Percentiles rank a stretch among this genome's conserved stretches.
Conservation (phyloP, 192 early-diverging fungal genomes). For the Dissophora globulifera region DNA sequence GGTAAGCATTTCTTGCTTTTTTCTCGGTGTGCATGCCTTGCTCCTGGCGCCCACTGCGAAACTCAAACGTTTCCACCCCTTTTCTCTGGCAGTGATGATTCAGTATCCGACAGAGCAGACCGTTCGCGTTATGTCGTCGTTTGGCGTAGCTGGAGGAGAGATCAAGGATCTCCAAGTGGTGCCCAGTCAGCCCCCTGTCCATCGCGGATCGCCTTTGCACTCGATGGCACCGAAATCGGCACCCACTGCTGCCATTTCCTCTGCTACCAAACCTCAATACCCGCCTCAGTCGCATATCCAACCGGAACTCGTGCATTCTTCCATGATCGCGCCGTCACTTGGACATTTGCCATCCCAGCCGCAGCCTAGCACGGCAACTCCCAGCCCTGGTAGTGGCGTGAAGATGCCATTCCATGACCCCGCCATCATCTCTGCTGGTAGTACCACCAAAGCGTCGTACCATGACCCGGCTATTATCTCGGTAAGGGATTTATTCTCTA, state of each 20-base stretch:
- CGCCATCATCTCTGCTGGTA: constrained; percentile 65
- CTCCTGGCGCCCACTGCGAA: no score
- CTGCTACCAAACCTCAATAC: neutral
- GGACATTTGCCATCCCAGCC: constrained; percentile 38
- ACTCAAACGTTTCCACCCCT: no score
- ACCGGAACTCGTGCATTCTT: constrained; percentile 24
- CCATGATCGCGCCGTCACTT: constrained; percentile 21
- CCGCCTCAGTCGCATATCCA: neutral
- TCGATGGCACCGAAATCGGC: constrained; percentile 29
- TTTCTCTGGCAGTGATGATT: constrained; percentile 35
- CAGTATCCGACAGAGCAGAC: constrained; percentile 51
- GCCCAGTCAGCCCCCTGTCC: constrained; percentile 32
- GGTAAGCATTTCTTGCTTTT: constrained; percentile 50
- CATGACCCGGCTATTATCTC: constrained; percentile 72
- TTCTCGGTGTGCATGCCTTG: neutral
- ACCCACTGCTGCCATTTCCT: constrained; percentile 7
- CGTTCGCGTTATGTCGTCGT: constrained; percentile 50
- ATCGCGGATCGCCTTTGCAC: constrained; percentile 7
- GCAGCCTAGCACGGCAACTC: constrained; percentile 9
- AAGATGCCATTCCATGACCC: constrained; percentile 61
- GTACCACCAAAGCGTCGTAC: constrained; percentile 35
- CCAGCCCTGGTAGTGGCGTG: neutral
- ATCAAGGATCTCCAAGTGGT: constrained; percentile 74
- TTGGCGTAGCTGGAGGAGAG: constrained; percentile 68
- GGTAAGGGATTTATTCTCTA: constrained; percentile 56